These are phyloP conservation scores for Pholiota conissans DNA, from an alignment of 768 basidiomycete genomes.

Conservation along the genomic window DNA sequence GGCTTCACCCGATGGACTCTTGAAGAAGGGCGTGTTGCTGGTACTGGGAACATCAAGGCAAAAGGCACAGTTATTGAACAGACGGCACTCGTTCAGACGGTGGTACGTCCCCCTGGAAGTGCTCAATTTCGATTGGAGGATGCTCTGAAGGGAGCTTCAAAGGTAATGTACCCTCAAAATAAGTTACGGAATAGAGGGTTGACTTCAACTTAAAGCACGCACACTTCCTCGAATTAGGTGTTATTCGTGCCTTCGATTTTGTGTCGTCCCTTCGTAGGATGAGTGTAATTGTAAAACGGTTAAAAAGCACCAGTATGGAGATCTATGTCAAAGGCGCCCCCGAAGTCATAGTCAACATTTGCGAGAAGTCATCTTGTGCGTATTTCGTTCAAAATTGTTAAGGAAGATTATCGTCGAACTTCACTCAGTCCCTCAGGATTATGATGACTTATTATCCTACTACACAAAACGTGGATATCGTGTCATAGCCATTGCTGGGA, in stretches of 20 bases:
- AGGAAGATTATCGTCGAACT: conserved; percentile 5
- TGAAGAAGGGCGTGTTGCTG: conserved; percentile 82
- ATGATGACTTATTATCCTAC: conserved; percentile 93
- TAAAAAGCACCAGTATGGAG: conserved; percentile 95
- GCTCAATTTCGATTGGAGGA: conserved; percentile 90
- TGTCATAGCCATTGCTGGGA: conserved; percentile 97
- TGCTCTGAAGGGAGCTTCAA: conserved; percentile 80
- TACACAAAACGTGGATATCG: conserved; percentile 97
- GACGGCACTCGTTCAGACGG: conserved; percentile 90
- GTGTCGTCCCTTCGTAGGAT: conserved; percentile 90
- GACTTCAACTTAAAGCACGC: conserved; percentile 62
- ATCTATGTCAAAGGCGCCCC: conserved; percentile 99
- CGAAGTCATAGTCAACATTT: conserved; percentile 96
- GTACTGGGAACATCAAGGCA: conserved; percentile 70
- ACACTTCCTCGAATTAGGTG: conserved; percentile 95
- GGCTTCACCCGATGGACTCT: conserved; percentile 95
- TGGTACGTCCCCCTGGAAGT: conserved; percentile 95
- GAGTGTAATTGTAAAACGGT: conserved; percentile 96
- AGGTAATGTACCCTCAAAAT: conserved; percentile 46
- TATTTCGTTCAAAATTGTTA: conserved; percentile 7
- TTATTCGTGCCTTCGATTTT: conserved; percentile 95
- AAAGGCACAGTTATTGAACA: conserved; percentile 66
- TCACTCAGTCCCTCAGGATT: conserved; percentile 85
- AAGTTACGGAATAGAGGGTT: not conserved
- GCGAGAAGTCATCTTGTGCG: conserved; percentile 89